Conservation (phyloP, 495 filamentous ascomycete species). For the Xylaria intraflava region DNA sequence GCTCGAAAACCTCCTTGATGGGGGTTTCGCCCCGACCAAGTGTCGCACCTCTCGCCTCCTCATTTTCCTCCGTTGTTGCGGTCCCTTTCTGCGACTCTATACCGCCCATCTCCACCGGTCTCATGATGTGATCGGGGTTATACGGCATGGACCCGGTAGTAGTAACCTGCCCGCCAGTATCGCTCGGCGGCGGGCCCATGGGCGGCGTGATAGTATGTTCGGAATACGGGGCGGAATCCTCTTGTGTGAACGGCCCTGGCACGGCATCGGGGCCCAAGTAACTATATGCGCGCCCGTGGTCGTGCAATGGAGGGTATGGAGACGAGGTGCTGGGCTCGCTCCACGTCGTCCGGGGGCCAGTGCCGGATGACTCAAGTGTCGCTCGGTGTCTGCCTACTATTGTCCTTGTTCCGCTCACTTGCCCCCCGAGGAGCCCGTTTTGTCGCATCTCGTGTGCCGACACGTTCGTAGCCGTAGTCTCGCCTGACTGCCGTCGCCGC, state of each 20-base stretch:
- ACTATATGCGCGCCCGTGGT: constrained; percentile 20
- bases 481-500: constrained; percentile 18
- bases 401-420: neutral
- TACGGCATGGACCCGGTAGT: neutral
- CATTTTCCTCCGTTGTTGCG: neutral
- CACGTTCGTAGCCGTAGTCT: neutral
- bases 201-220: constrained; percentile 11
- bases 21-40: neutral
- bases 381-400: neutral
- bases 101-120: constrained; percentile 4
- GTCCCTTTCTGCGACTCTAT: neutral
- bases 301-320: constrained; percentile 10
- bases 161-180: neutral
- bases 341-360: neutral
- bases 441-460: constrained; percentile 4
- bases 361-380: neutral
- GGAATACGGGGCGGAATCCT: neutral
- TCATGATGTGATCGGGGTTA: constrained; percentile 4
- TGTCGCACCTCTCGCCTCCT: neutral
- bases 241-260: constrained; percentile 31
- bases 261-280: constrained; percentile 31
- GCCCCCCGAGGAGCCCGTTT: constrained; percentile 3
- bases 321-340: constrained; percentile 13
- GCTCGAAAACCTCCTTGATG: neutral
- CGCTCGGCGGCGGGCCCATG: constrained; percentile 4